These are phyloP conservation scores for Tetrapisispora iriomotensis DNA, from an alignment of 805 yeast species.

Conservation along the genomic window DNA sequence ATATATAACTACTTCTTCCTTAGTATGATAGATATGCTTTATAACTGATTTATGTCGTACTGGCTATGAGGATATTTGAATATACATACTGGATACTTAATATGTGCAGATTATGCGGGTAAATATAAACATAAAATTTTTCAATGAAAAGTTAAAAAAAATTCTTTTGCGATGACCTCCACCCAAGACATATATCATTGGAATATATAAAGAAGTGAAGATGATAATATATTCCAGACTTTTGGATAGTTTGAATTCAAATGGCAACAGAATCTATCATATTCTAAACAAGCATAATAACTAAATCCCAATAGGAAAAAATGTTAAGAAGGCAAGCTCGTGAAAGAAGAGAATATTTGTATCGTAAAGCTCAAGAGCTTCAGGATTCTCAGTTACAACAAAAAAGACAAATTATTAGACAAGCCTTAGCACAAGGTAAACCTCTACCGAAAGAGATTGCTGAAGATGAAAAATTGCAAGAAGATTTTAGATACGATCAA, in stretches of 20 bases:
- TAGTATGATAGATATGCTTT: too few relatives aligned
- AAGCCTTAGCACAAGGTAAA: constrained; percentile 86
- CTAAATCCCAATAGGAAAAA: neutral
- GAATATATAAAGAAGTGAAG: neutral
- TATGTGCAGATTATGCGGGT: too few relatives aligned
- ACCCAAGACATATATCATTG: too few relatives aligned
- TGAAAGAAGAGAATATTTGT: constrained; percentile 89
- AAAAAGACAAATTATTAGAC: constrained; percentile 76
- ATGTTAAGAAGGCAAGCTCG: constrained; percentile 90
- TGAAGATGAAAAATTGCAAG: constrained; percentile 72
- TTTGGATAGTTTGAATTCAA: too few relatives aligned
- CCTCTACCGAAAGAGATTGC: constrained; percentile 84
- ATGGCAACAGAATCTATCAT: too few relatives aligned
- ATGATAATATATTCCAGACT: neutral
- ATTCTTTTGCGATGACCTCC: too few relatives aligned
- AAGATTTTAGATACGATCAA: constrained; percentile 81
- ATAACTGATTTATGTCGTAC: too few relatives aligned
- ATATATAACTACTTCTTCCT: too few relatives aligned
- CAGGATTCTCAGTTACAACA: constrained; percentile 82
- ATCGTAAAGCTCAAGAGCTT: constrained; percentile 76
- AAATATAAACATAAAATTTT: too few relatives aligned
- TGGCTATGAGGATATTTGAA: too few relatives aligned
- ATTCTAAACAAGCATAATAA: neutral
- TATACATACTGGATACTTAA: too few relatives aligned
- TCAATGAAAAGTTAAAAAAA: too few relatives aligned